Base-by-base conservation (phyloP, 1,139 yeast species). In the Yamadazyma siamensis region DNA sequence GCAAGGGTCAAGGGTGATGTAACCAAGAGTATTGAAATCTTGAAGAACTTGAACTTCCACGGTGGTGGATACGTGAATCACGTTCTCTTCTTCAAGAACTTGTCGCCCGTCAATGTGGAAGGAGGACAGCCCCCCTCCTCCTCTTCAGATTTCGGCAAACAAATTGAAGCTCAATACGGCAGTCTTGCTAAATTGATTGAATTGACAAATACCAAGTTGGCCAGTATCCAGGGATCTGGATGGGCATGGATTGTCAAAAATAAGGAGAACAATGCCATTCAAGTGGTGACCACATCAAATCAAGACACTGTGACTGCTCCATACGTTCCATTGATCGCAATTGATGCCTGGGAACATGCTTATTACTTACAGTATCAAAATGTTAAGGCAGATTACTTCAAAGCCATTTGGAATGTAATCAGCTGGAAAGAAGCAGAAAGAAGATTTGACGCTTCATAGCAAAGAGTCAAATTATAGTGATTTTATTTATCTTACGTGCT, bases 281-380 rank as follows among this genome's bases (percentile, higher is more conserved):
- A 64, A 32, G 63, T 67, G 20, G 59, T 61, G 27, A 63, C 71
- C 35, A 65, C 73, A 32, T 49, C 50, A 33, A 65, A 67, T 48
- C 74, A 67, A 46, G 74, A 67, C 46, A 61, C 71, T 10, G 59
- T 64, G 17, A 49, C 59, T 16, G 65, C 59, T 6, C 65, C 68
- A 6, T 57, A 49, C 29, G 59, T 59, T 32, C 69, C 72, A 11
- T 61, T 67, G 46, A 52, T 67, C 38, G 73, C 70, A 13, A 62
- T 67, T 47, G 74, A 67, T 47, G 70, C 71, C 28, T 67, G 74
- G 73, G 73, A 67, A 46, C 74, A 67, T 43, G 73, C 73, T 32
- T 67, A 66, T 50, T 67, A 67, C 50, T 60, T 66, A 45, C 73
- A 67, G 41, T 66, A 67, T 48, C 70, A 64, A 45, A 67, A 66